Conservation (phyloP, 768 basidiomycete species). For the Scleroderma citrinum region DNA sequence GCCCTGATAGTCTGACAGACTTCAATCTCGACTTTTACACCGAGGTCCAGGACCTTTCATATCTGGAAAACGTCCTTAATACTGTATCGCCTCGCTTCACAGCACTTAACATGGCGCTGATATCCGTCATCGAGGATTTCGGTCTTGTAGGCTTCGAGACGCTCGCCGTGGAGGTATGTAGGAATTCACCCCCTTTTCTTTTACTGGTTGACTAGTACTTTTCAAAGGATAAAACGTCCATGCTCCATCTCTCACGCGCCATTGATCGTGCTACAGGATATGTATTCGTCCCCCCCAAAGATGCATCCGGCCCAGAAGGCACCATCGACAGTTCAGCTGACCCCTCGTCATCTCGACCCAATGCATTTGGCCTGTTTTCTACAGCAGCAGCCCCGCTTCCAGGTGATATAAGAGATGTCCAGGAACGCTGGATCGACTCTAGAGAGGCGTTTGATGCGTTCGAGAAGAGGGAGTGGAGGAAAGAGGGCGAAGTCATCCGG, state of each 20-base stretch:
- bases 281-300: slow-evolving; percentile 66
- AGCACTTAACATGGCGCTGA: slow-evolving; percentile 83
- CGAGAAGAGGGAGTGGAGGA: slow-evolving; percentile 72
- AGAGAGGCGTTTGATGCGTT: slow-evolving; percentile 76
- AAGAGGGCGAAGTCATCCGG: slow-evolving; percentile 51
- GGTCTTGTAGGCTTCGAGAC: slow-evolving; percentile 94
- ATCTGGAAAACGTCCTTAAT: slow-evolving; percentile 72
- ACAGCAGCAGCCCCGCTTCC: slow-evolving; percentile 52
- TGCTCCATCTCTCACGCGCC: slow-evolving; percentile 78
- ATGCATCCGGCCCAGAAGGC: slow-evolving; percentile 27
- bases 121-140: slow-evolving; percentile 91
- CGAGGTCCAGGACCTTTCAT: slow-evolving; percentile 91
- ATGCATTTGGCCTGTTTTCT: slow-evolving; percentile 62
- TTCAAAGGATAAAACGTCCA: slow-evolving; percentile 83
- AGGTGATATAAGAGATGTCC: slow-evolving; percentile 66
- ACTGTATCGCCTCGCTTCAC: slow-evolving; percentile 62
- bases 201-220: neutral
- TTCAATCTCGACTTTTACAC: slow-evolving; percentile 98
- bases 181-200: no score
- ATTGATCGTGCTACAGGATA: slow-evolving; percentile 94
- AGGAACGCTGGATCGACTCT: slow-evolving; percentile 92
- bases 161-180: slow-evolving; percentile 82
- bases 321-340: slow-evolving; percentile 25
- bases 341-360: slow-evolving; percentile 46
- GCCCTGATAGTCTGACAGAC: slow-evolving; percentile 41